These are phyloP conservation scores for Besnoitia besnoiti DNA, from an alignment of 169 alveolate genomes.

Conservation along the genomic window DNA sequence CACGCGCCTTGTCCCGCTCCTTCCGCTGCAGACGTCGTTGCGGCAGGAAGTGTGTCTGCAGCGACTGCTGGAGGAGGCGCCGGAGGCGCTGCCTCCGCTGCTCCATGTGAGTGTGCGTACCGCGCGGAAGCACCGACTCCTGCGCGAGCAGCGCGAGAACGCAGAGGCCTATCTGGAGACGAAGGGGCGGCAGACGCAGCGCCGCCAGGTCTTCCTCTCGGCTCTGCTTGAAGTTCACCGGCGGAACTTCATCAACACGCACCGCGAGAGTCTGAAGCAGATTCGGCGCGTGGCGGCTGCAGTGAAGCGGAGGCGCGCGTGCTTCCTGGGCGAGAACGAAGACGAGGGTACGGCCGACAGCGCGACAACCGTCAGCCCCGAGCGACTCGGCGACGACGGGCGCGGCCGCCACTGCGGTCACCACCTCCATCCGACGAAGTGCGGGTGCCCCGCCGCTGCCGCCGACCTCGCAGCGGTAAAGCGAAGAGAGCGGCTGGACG, in stretches of 20 bases:
- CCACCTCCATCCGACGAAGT: constrained; percentile 61
- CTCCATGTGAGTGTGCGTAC: constrained; percentile 55
- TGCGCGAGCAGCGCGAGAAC: constrained; percentile 61
- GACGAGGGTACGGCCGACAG: not conserved
- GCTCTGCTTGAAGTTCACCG: constrained; percentile 54
- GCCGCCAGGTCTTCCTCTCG: constrained; percentile 48
- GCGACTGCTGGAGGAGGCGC: constrained; percentile 53
- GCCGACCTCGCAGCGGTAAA: constrained; percentile 49
- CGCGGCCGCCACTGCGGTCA: constrained; percentile 52
- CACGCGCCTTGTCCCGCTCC: constrained; percentile 57
- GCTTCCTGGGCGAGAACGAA: not conserved
- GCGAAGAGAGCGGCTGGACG: constrained; percentile 62
- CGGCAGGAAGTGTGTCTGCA: constrained; percentile 52
- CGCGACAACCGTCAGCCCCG: constrained; percentile 12
- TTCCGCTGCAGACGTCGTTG: constrained; percentile 45
- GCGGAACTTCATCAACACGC: constrained; percentile 28
- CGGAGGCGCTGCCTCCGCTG: constrained; percentile 66
- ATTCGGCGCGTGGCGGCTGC: constrained; percentile 58
- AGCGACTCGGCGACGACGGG: constrained; percentile 31
- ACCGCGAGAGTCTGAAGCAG: constrained; percentile 51
- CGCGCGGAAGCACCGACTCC: constrained; percentile 61
- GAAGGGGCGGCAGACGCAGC: constrained; percentile 59
- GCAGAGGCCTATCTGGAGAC: constrained; percentile 53
- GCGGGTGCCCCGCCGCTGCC: constrained; percentile 65
- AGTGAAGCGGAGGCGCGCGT: constrained; percentile 44